phyloP scores from a whole-genome alignment of 2,329 filamentous ascomycete species.

The Aspergillus transmontanensis region DNA sequence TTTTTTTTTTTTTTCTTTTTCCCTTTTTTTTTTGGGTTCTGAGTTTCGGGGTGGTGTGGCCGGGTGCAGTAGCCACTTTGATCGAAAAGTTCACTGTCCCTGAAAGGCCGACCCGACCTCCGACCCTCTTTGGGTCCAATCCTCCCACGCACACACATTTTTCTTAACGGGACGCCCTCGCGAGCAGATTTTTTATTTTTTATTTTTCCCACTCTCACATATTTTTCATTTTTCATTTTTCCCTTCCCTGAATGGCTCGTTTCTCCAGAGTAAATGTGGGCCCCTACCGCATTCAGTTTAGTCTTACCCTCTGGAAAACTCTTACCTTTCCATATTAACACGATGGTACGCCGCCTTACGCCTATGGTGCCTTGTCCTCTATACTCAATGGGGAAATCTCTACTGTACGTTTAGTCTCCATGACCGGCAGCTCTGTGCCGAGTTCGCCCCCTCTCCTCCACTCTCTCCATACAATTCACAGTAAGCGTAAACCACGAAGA shows the following conservation, averaged over 20 bases:
- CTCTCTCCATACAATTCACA: constrained; percentile 13
- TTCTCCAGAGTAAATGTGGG: constrained; percentile 16
- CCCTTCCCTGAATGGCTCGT: constrained; percentile 17
- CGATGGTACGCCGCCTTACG: constrained; percentile 21
- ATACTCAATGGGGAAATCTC: constrained; percentile 20
- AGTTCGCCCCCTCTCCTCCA: constrained; percentile 21
- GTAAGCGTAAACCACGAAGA: constrained; percentile 8
- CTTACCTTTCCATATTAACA: constrained; percentile 20
- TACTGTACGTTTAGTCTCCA: constrained; percentile 15
- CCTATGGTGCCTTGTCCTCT: constrained; percentile 14
- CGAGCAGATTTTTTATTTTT: constrained; percentile 12
- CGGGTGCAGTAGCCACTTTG: constrained; percentile 25
- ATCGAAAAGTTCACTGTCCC: constrained; percentile 22
- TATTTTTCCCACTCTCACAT: constrained; percentile 2
- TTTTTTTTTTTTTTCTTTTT: background rate
- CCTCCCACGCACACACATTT: constrained; percentile 19
- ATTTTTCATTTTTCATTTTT: constrained; percentile 9
- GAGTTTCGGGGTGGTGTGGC: constrained; percentile 13
- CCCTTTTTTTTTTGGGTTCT: constrained; percentile 5
- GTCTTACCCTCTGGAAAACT: constrained; percentile 18
- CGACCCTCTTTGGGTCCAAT: constrained; percentile 8
- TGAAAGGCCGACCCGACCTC: constrained; percentile 13
- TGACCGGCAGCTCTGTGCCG: constrained; percentile 28
- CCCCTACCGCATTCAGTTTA: constrained; percentile 16
- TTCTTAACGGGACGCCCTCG: constrained; percentile 24